A percentile compares a stretch with the other conserved stretches of the same genome.
These are phyloP conservation scores for Annulohypoxylon bovei DNA, from an alignment of 495 filamentous ascomycete species.

Conservation along the genomic window DNA sequence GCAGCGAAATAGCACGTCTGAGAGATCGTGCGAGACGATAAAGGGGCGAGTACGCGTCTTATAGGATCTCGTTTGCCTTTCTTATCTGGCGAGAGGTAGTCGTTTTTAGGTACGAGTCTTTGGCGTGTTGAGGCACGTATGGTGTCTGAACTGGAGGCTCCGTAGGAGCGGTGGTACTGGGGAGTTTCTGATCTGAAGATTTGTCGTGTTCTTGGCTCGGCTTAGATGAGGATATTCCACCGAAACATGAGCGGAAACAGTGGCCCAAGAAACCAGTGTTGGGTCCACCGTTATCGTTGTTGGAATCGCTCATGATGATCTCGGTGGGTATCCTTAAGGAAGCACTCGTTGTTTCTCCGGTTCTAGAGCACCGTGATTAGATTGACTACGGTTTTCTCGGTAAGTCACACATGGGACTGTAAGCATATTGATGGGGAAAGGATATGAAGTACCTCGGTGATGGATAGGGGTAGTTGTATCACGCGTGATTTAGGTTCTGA, in stretches of 20 bases:
- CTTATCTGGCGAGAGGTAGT: constrained; percentile 51
- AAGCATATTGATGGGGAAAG: not conserved
- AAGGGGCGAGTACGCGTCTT: not conserved
- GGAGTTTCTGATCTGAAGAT: not conserved
- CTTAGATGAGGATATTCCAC: not conserved
- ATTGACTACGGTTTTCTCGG: not conserved
- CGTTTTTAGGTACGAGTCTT: constrained; percentile 53
- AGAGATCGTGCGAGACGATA: not conserved
- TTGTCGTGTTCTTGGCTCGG: not conserved
- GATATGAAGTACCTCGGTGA: not conserved
- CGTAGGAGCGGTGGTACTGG: not conserved
- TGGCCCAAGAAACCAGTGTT: not conserved
- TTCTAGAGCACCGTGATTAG: not conserved
- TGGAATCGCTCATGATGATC: not conserved
- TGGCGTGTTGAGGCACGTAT: constrained; percentile 55
- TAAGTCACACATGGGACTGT: not conserved
- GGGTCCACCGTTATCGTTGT: not conserved
- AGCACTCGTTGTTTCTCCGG: not conserved
- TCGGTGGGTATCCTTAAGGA: not conserved
- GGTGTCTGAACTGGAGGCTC: not conserved
- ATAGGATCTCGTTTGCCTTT: constrained; percentile 50
- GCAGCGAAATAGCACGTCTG: not conserved
- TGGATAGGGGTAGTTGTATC: constrained; percentile 1
- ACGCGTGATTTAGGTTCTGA: not conserved
- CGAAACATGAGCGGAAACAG: not conserved